These are phyloP conservation scores for Psidium friedrichsthalianum DNA, from an alignment of 345 rosid species.

Conservation along the genomic window DNA sequence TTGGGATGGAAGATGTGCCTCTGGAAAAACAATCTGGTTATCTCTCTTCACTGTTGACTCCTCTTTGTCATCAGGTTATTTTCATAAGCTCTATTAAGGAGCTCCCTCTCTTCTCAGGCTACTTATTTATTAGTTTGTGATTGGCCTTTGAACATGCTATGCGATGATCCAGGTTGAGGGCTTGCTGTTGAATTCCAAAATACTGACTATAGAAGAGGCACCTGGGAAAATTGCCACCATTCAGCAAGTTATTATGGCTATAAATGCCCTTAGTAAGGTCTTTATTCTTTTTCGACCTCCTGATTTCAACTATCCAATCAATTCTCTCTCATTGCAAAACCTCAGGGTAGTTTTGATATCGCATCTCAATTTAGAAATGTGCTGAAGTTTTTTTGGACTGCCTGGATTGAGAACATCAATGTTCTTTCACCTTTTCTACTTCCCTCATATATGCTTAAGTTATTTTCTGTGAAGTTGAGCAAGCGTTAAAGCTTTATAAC, in stretches of 20 bases:
- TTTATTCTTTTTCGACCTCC: background rate
- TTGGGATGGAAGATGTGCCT: slow-evolving; percentile 86
- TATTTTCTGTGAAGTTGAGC: background rate
- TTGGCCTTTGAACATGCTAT: slow-evolving; percentile 7
- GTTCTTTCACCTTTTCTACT: background rate
- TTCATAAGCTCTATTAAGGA: background rate
- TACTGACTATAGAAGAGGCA: slow-evolving; percentile 37
- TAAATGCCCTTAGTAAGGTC: slow-evolving; percentile 98
- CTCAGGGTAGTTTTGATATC: background rate
- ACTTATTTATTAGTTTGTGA: background rate
- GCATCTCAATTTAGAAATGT: background rate
- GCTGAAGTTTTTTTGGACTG: background rate
- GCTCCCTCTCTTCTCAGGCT: background rate
- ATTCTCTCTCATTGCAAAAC: background rate
- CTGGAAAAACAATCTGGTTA: slow-evolving; percentile 81
- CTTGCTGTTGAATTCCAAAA: slow-evolving; percentile 42
- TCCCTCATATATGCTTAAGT: background rate
- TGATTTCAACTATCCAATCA: background rate
- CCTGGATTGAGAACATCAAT: background rate
- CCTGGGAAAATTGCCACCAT: slow-evolving; percentile 39
- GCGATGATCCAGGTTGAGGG: slow-evolving; percentile 50
- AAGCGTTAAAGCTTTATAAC: background rate
- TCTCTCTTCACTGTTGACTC: slow-evolving; percentile 75
- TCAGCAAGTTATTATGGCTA: slow-evolving; percentile 74
- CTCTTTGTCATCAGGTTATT: slow-evolving; percentile 83